Base-by-base conservation (phyloP, 441 rosid species). In the Aleurites moluccanus region DNA sequence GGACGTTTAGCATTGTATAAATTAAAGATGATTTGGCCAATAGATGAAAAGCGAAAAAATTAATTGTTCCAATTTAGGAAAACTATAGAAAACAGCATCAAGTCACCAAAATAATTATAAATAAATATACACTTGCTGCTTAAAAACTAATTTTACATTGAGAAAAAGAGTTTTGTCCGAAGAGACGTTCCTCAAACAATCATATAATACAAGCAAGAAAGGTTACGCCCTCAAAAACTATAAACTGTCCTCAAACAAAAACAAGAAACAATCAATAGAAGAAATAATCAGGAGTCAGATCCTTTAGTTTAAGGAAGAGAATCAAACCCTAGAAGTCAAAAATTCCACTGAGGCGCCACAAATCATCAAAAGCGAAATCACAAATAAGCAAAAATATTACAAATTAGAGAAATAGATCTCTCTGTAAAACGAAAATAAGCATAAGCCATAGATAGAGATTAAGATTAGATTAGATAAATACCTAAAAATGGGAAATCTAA, bases 11-110 rank as follows among this genome's bases (percentile, higher is more conserved):
- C 50, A n/a, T 11, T 40, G 4, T 4, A n/a, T 42, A 21, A 42
- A 64, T 64, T 6, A 8, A 40, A 64, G 20, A 47, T 9, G 9
- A 44, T 5, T 60, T 27, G 45, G 30, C 56, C 55, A 50, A 50
- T 3, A 5, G 18, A 50, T 3, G 55, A 20, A 18, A 52, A 52
- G 30, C 5, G 10, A 72, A 47, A 72, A 47, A 20, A 28, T 25
- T 20, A 0, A 45, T 5, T 0, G 10, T 6, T 45, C 49, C 14
- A 35, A 38, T 3, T 11, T 11, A 4, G 49, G 25, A 53, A 25
- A n/a, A 44, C n/a, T 55, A 27, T 28, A 44, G 15, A 5, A 75
- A 75, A 56, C 27, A 69, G 38, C 28, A 56, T n/a, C 64, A 65
- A 30, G n/a, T 18, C 6, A 40, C 55, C 60, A 38, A 18, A 38